Evolutionary conservation across 2,329 filamentous ascomycete genomes (phyloP).

Genomic region (Aureobasidium musti): DNA sequence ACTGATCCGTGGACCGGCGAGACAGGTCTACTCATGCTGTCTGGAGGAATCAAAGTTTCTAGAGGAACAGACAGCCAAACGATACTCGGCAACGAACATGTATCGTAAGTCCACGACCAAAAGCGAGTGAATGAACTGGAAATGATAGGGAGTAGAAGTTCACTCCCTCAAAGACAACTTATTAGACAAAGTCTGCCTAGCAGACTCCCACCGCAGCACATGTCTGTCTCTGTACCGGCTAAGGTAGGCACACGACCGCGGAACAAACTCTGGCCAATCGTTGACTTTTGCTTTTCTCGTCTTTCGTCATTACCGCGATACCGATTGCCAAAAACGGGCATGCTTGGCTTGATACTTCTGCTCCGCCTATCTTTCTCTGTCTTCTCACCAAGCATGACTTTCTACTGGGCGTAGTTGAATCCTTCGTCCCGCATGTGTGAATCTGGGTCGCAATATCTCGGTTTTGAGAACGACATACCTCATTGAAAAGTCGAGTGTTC

Average conservation of each 20-base stretch:
- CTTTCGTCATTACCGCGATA: conserved; percentile 6
- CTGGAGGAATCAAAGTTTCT: neutral
- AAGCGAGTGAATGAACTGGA: neutral
- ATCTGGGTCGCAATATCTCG: neutral
- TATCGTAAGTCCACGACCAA: neutral
- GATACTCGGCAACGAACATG: neutral
- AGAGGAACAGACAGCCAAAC: too few species aligned
- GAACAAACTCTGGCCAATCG: conserved; percentile 5
- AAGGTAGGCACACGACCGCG: conserved; percentile 24
- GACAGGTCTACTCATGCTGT: conserved; percentile 3
- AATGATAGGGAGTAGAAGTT: neutral
- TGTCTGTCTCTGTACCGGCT: conserved; percentile 4
- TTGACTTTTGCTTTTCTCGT: conserved; percentile 21
- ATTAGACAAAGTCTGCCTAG: neutral
- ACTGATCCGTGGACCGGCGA: neutral
- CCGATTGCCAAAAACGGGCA: neutral
- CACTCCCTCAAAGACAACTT: neutral
- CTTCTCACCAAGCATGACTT: neutral
- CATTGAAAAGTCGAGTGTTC: too few species aligned
- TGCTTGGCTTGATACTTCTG: conserved; percentile 14
- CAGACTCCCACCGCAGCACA: neutral
- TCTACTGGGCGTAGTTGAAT: too few species aligned
- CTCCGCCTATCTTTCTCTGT: neutral
- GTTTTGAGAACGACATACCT: too few species aligned
- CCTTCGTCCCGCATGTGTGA: neutral